phyloP scores from a whole-genome alignment of 805 yeast genomes.

The Wickerhamomyces bovis region DNA sequence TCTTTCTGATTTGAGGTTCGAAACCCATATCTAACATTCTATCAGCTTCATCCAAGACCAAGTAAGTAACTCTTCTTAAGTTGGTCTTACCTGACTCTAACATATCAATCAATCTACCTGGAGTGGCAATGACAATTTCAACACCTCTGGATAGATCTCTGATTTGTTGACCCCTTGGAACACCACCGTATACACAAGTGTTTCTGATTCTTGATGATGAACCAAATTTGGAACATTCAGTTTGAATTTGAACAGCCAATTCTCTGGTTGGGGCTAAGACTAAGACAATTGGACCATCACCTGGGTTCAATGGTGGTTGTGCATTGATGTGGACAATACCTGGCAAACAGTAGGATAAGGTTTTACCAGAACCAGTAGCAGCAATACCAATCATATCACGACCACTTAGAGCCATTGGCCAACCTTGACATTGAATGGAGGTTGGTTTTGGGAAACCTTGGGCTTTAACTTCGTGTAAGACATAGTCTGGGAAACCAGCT shows the following conservation, averaged over 20 bases:
- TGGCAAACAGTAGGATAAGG: slow-evolving; percentile 94
- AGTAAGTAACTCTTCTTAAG: slow-evolving; percentile 91
- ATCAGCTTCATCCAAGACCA: slow-evolving; percentile 98
- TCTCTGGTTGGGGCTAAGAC: slow-evolving; percentile 98
- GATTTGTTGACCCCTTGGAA: slow-evolving; percentile 95
- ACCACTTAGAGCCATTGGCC: slow-evolving; percentile 99
- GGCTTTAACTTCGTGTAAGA: slow-evolving; percentile 77
- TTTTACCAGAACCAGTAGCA: slow-evolving; percentile 98
- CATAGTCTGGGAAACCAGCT: slow-evolving; percentile 97
- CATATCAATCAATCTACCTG: slow-evolving; percentile 98
- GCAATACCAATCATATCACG: slow-evolving; percentile 99
- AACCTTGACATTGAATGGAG: slow-evolving; percentile 97
- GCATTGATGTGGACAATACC: slow-evolving; percentile 97
- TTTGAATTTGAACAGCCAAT: slow-evolving; percentile 95
- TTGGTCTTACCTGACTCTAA: slow-evolving; percentile 92
- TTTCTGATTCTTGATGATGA: slow-evolving; percentile 87
- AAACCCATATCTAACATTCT: slow-evolving; percentile 99
- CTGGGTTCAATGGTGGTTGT: slow-evolving; percentile 86
- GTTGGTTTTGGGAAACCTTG: slow-evolving; percentile 95
- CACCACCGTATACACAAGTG: slow-evolving; percentile 99
- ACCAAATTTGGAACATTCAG: slow-evolving; percentile 94
- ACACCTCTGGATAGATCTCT: slow-evolving; percentile 94
- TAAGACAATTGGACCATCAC: slow-evolving; percentile 96
- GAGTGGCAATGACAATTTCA: slow-evolving; percentile 96
- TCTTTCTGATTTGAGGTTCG: slow-evolving; percentile 98